These are phyloP conservation scores for Penicillium parvum DNA, from an alignment of 495 filamentous ascomycete genomes.

Conservation along the genomic window DNA sequence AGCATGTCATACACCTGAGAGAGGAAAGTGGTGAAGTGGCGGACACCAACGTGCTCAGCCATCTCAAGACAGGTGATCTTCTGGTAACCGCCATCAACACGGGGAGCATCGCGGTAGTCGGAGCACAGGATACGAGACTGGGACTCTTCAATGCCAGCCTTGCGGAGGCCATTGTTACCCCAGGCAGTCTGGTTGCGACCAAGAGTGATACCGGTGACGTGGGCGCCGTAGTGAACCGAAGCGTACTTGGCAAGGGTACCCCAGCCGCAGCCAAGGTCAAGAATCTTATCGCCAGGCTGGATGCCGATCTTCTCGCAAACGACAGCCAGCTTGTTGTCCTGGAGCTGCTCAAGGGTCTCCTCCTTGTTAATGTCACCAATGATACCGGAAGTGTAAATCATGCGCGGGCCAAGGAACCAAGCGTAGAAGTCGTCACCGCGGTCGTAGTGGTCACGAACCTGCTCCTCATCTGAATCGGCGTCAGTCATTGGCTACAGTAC, in stretches of 20 bases:
- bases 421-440: conserved; percentile 72
- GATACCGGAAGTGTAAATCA: conserved; percentile 71
- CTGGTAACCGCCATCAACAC: conserved; percentile 56
- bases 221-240: conserved; percentile 57
- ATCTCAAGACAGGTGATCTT: conserved; percentile 75
- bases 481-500: background rate
- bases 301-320: conserved; percentile 71
- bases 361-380: conserved; percentile 63
- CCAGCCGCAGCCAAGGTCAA: conserved; percentile 71
- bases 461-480: conserved; percentile 59
- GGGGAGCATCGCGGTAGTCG: conserved; percentile 66
- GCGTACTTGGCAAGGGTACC: conserved; percentile 66
- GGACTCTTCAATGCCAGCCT: conserved; percentile 53
- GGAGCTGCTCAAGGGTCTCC: conserved; percentile 62
- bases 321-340: conserved; percentile 66
- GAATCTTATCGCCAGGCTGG: conserved; percentile 56
- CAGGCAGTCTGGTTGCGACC: conserved; percentile 69
- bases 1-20: conserved; percentile 66
- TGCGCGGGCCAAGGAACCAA: conserved; percentile 69
- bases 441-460: conserved; percentile 73
- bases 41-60: conserved; percentile 71
- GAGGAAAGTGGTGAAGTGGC: conserved; percentile 57
- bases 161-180: conserved; percentile 63
- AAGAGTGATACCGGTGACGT: conserved; percentile 63
- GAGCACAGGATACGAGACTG: conserved; percentile 63